Conservation (phyloP, 306 rosid genomes). For the Corylus heterophylla region DNA sequence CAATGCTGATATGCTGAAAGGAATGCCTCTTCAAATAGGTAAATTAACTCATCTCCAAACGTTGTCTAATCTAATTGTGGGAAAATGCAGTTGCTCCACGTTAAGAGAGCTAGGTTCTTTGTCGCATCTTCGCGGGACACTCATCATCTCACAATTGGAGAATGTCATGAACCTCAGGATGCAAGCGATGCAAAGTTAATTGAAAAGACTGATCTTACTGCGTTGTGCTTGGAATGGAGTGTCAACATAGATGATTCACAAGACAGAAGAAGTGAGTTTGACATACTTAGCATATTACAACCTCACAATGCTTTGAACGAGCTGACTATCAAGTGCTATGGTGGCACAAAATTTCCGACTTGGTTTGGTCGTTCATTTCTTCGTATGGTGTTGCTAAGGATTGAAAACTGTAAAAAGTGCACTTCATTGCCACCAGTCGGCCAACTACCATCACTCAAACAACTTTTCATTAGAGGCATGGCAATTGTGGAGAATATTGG, state of each 20-base stretch:
- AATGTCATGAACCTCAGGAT: too few relatives aligned
- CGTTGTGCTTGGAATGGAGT: too few relatives aligned
- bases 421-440: conserved; percentile 6
- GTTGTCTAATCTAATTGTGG: too few relatives aligned
- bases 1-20: too few relatives aligned
- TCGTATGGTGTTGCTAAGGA: background rate
- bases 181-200: too few relatives aligned
- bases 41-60: background rate
- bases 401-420: background rate
- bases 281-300: background rate
- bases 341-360: background rate
- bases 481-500: background rate
- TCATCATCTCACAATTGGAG: too few relatives aligned
- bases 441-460: background rate
- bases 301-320: background rate
- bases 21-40: background rate
- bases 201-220: too few relatives aligned
- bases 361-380: conserved; percentile 10
- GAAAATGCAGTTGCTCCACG: too few relatives aligned
- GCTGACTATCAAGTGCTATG: background rate
- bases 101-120: background rate
- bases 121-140: background rate
- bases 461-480: background rate
- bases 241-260: background rate
- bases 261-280: background rate